phyloP scores from a whole-genome alignment of 202 grass and related monocot genomes.

The Brachypodium distachyon region DNA sequence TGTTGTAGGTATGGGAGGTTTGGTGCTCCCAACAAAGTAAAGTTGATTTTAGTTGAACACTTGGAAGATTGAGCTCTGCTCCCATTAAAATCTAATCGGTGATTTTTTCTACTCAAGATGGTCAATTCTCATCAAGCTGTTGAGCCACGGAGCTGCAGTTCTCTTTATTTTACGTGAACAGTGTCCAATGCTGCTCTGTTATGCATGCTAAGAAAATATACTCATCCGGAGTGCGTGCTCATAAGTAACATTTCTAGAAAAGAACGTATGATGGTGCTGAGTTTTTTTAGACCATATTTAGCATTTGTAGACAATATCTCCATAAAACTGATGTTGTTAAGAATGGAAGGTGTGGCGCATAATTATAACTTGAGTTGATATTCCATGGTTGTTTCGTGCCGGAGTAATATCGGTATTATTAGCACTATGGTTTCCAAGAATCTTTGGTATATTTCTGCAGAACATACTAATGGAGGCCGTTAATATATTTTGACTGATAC shows the following conservation, averaged over 20 bases:
- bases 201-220: background rate
- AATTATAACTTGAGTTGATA: background rate
- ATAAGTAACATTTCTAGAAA: slow-evolving; percentile 10
- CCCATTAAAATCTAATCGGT: background rate
- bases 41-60: background rate
- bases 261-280: background rate
- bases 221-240: background rate
- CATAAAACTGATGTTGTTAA: background rate
- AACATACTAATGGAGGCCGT: background rate
- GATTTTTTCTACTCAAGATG: background rate
- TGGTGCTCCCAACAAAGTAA: background rate
- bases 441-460: background rate
- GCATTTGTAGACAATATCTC: background rate
- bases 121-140: background rate
- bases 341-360: slow-evolving; percentile 4
- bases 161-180: background rate
- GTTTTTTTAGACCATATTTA: background rate
- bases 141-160: slow-evolving; percentile 6
- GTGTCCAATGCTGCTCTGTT: background rate
- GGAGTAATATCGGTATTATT: background rate
- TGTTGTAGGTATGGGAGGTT: background rate
- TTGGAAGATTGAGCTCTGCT: background rate
- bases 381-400: background rate
- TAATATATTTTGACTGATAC: background rate
- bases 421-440: background rate